Evolutionary conservation across 2,329 filamentous ascomycete genomes (phyloP).

Genomic region (Colletotrichum melonis): DNA sequence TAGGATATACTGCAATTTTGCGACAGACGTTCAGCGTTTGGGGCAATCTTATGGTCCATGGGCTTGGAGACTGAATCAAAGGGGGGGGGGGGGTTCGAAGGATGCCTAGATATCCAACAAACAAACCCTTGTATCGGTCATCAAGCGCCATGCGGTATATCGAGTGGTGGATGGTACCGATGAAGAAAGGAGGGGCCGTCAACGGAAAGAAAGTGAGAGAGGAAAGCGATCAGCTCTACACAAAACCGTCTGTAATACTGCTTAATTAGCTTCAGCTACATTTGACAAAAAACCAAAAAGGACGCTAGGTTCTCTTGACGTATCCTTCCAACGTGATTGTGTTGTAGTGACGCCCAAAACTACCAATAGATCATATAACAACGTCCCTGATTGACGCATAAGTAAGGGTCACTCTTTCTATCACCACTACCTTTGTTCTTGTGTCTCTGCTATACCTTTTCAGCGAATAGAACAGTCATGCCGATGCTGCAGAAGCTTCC

Average conservation of each 20-base stretch:
- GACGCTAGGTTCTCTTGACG: not conserved
- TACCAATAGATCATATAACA: too few relatives aligned
- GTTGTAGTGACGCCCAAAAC: too few relatives aligned
- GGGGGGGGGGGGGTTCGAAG: too few relatives aligned
- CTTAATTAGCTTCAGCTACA: constrained; percentile 25
- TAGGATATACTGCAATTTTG: not conserved
- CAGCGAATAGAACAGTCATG: too few relatives aligned
- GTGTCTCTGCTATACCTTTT: too few relatives aligned
- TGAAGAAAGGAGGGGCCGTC: not conserved
- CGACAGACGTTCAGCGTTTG: not conserved
- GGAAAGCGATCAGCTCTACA: not conserved
- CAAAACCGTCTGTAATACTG: constrained; percentile 21
- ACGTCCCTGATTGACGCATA: too few relatives aligned
- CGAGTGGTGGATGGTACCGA: not conserved
- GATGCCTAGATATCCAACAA: too few relatives aligned
- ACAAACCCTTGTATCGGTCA: too few relatives aligned
- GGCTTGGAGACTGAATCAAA: not conserved
- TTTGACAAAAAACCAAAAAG: not conserved
- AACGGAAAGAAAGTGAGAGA: not conserved
- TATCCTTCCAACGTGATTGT: not conserved
- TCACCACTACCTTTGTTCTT: too few relatives aligned
- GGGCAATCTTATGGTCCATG: not conserved
- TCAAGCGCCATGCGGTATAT: not conserved
- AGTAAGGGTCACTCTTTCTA: too few relatives aligned
- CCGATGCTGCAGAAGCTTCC: too few relatives aligned